Conservation (phyloP, 345 rosid species). For the Citrus mangshanensis region DNA sequence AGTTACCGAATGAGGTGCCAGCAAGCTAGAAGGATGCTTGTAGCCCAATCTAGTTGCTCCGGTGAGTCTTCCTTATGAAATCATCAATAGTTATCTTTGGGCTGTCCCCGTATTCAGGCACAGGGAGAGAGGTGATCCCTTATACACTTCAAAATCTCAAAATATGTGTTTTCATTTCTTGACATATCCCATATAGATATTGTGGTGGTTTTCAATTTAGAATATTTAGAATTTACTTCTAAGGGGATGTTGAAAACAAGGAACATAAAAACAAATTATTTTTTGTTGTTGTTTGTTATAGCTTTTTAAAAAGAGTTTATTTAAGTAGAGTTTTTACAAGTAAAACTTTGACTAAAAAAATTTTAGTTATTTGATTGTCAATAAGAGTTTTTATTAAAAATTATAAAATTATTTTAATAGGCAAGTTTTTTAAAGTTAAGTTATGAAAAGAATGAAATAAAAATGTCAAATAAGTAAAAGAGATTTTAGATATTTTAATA, state of each 20-base stretch:
- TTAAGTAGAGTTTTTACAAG: too few relatives aligned
- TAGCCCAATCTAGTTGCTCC: neutral
- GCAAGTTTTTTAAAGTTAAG: too few relatives aligned
- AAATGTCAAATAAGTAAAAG: too few relatives aligned
- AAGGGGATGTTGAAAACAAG: neutral
- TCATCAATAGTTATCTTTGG: neutral
- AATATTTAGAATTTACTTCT: neutral
- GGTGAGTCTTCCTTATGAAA: slow-evolving; percentile 3
- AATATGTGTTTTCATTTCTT: neutral
- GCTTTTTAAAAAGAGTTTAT: too few relatives aligned
- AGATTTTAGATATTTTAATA: too few relatives aligned
- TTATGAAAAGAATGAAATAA: too few relatives aligned
- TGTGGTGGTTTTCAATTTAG: neutral
- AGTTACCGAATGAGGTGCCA: neutral
- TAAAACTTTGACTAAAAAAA: too few relatives aligned
- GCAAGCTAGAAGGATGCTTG: neutral
- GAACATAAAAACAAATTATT: neutral
- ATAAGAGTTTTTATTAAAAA: too few relatives aligned
- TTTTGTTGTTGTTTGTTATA: too few relatives aligned
- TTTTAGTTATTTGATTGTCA: too few relatives aligned
- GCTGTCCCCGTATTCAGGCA: neutral
- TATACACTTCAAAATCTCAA: neutral
- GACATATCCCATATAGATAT: neutral
- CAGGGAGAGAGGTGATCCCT: neutral
- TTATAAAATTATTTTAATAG: too few relatives aligned